These are phyloP conservation scores for Dendrobium nobile DNA, from an alignment of 106 monocot genomes.

Conservation along the genomic window DNA sequence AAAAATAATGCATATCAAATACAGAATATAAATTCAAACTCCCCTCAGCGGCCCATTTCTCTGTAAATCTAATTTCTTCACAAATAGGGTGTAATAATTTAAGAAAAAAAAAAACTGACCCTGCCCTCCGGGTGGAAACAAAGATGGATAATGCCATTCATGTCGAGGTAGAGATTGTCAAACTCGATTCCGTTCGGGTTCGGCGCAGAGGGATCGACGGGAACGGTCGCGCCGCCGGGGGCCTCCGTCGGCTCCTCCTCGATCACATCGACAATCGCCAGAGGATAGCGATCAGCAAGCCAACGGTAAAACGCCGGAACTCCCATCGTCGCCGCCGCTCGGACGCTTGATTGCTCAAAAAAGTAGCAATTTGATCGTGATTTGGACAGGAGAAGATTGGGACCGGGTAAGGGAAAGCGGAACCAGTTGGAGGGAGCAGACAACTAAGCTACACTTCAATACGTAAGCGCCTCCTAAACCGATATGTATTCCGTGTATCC, in stretches of 20 bases:
- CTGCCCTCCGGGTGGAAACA: slow-evolving; percentile 96
- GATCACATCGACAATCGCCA: slow-evolving; percentile 69
- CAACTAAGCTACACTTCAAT: background rate
- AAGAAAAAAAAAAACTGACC: slow-evolving; percentile 28
- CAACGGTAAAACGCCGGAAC: slow-evolving; percentile 96
- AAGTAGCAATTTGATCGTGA: background rate
- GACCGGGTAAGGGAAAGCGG: background rate
- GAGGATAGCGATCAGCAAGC: slow-evolving; percentile 91
- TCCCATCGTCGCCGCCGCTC: slow-evolving; percentile 43
- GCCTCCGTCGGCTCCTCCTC: slow-evolving; percentile 66
- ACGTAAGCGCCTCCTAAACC: background rate
- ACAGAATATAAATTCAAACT: background rate
- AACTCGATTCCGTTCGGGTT: slow-evolving; percentile 95
- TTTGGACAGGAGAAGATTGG: background rate
- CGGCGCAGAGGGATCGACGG: slow-evolving; percentile 62
- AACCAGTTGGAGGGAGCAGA: background rate
- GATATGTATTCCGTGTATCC: no score
- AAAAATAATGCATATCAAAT: no score
- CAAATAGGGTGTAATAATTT: background rate
- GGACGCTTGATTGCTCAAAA: no score
- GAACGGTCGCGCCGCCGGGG: slow-evolving; percentile 26
- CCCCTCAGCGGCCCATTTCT: background rate
- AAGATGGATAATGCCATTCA: slow-evolving; percentile 96
- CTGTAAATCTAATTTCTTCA: no score
- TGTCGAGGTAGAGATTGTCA: slow-evolving; percentile 96